These are phyloP conservation scores for Chimonanthus praecox DNA, from an alignment of 164 flowering plant genomes.

Conservation along the genomic window DNA sequence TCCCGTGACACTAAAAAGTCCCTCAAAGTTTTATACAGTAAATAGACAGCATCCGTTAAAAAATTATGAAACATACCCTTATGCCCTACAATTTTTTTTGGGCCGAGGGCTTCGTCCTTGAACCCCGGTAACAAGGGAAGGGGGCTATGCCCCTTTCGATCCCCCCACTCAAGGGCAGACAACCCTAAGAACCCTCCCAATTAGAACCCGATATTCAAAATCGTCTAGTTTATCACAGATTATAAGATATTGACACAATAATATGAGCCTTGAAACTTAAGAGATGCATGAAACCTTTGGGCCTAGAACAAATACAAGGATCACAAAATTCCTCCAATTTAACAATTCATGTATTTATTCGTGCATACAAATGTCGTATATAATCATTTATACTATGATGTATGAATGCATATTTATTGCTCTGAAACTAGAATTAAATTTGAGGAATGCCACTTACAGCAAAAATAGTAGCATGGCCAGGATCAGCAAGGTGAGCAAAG, in stretches of 20 bases:
- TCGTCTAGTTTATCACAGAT: no score
- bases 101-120: no score
- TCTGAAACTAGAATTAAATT: neutral
- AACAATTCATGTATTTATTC: neutral
- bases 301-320: neutral
- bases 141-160: neutral
- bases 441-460: slow-evolving; percentile 45
- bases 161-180: neutral
- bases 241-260: neutral
- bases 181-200: no score
- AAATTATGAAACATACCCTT: no score
- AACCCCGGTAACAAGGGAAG: no score
- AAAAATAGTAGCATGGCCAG: slow-evolving; percentile 92
- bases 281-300: neutral
- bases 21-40: no score
- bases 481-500: slow-evolving; percentile 95
- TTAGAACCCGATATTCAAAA: no score
- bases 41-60: no score
- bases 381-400: neutral
- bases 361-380: neutral
- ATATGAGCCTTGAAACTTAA: neutral
- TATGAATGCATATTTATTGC: neutral
- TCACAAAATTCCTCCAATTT: neutral
- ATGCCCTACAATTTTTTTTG: no score
- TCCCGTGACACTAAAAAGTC: no score